Percentiles rank a stretch among this genome's conserved stretches.
phyloP scores from a whole-genome alignment of 305 asterid genomes.

The Fraxinus floribunda region DNA sequence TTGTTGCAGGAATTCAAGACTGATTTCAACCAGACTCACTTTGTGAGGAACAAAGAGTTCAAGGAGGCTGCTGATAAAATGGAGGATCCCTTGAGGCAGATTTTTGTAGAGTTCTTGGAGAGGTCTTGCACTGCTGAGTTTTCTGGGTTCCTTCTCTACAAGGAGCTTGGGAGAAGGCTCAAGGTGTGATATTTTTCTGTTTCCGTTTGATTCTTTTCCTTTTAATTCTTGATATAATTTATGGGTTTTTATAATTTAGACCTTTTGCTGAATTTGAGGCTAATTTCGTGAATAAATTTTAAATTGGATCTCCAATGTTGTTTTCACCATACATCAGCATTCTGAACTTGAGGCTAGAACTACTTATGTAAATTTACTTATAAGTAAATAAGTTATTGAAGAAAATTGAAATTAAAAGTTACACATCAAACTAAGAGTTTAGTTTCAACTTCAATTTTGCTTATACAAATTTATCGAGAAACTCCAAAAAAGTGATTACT shows the following conservation, averaged over 20 bases:
- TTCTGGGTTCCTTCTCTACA: conserved; percentile 94
- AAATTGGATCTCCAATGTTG: background rate
- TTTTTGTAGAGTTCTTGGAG: conserved; percentile 93
- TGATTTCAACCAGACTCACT: conserved; percentile 88
- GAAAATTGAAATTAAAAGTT: background rate
- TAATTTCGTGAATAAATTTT: background rate
- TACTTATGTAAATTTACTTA: background rate
- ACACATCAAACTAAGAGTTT: background rate
- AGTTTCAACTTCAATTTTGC: background rate
- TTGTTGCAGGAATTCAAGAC: conserved; percentile 88
- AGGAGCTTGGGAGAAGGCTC: conserved; percentile 94
- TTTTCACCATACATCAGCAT: background rate
- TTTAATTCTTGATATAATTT: background rate
- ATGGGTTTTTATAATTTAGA: background rate
- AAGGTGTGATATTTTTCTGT: conserved; percentile 40
- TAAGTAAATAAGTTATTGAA: background rate
- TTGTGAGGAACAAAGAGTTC: conserved; percentile 80
- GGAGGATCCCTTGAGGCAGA: conserved; percentile 77
- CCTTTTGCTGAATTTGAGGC: conserved; percentile 1
- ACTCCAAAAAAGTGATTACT: too few species aligned
- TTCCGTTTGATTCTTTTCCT: background rate
- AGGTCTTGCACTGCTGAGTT: conserved; percentile 99
- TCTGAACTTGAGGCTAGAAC: background rate
- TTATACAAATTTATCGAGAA: background rate
- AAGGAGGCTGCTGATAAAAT: conserved; percentile 94